Evolutionary conservation across 768 basidiomycete genomes (phyloP).

Genomic region (Xanthoconium purpureum): DNA sequence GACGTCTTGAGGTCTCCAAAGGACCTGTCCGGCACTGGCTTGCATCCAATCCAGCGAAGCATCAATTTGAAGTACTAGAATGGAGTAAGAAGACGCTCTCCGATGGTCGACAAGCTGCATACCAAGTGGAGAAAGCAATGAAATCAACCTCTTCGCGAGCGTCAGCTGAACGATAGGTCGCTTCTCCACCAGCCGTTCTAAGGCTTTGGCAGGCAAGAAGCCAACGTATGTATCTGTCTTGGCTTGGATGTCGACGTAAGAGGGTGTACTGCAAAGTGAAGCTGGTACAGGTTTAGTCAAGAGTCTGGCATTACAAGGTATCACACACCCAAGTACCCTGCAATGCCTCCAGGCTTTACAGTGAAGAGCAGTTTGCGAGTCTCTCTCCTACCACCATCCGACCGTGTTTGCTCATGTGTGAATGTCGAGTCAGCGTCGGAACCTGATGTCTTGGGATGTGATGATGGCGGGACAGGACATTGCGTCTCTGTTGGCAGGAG

Average conservation of each 20-base stretch:
- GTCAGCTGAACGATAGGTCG: conserved; percentile 94
- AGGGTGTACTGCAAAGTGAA: conserved; percentile 85
- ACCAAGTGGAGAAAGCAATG: conserved; percentile 91
- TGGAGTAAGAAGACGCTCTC: conserved; percentile 5
- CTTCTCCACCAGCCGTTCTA: conserved; percentile 89
- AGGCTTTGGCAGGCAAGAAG: conserved; percentile 81
- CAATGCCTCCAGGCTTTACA: conserved; percentile 95
- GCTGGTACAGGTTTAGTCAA: conserved; percentile 42
- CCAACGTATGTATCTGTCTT: conserved; percentile 99
- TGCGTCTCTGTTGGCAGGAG: conserved; percentile 50
- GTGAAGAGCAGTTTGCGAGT: conserved; percentile 80
- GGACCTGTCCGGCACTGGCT: conserved; percentile 89
- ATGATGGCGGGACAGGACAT: not conserved
- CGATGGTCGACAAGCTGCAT: conserved; percentile 17
- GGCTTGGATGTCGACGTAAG: conserved; percentile 94
- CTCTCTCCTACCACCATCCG: conserved; percentile 32
- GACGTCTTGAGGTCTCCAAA: conserved; percentile 86
- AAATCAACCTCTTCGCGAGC: conserved; percentile 93
- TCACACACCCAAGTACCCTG: conserved; percentile 81
- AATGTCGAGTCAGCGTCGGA: conserved; percentile 39
- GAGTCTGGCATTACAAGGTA: not conserved
- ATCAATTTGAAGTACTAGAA: conserved; percentile 89
- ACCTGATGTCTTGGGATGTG: conserved; percentile 18
- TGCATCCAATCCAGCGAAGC: conserved; percentile 98
- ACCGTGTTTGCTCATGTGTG: conserved; percentile 30